Base-by-base conservation (phyloP, 306 rosid species). In the Arachis stenosperma region DNA sequence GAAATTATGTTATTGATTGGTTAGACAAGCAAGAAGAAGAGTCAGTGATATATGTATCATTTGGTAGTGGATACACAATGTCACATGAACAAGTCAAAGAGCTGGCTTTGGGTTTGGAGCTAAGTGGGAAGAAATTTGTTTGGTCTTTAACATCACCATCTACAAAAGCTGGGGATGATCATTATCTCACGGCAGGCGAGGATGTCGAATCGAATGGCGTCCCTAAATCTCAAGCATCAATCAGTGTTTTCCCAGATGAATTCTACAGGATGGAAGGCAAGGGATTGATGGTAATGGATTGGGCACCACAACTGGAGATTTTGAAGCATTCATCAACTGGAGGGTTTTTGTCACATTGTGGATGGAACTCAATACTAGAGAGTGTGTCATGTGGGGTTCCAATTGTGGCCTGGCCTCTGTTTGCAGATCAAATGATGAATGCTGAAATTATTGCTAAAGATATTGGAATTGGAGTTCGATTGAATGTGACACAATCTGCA, bases 241-340 rank as follows among this genome's bases (percentile, higher is more conserved):
- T 39, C 47, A 2, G 10, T 9, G 33, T 8, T 9, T 47, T 72
- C 6, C 77, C 61, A 2, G 50, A 61, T 0, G 77, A 72, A 12
- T 60, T 61, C 50, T 4, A 61, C 12, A 15, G 27, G 11, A 4
- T 72, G 46, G 40, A 48, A 10, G 30, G 0, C 8, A 47, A 15
- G 9, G 69, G 68, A 9, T 0, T 72, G 6, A 50, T 72, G 60
- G 12, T 72, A 7, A 47, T 14, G 41, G 77, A 72, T 15, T 61
- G 69, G 77, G 69, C 77, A 11, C 69, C 68, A 1, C 77, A 72
- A 11, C 6, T 61, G 77, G 77, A 72, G 2, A 72, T 72, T 14
- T 37, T 72, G 69, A 47, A 7, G 68, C 69, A 72, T 3, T 5
- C 27, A 3, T 72, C 76, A 0, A 1, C 60, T 61, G 69, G 77